Base-by-base conservation (phyloP, 129 eudicot genomes). In the Flaveria brownii region DNA sequence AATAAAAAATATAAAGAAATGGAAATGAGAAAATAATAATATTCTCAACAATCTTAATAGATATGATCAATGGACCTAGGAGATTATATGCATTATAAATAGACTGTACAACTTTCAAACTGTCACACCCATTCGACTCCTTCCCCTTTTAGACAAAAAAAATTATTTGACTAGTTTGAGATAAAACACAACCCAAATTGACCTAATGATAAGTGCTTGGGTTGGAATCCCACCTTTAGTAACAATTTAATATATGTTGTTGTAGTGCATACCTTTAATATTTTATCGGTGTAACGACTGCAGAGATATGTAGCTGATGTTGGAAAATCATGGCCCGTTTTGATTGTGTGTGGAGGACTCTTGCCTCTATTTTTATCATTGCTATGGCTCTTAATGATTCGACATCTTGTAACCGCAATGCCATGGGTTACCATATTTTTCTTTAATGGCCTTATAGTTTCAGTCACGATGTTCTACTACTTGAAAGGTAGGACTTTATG, bases 231-330 rank as follows among this genome's bases (percentile, higher is more conserved):
- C 43, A 28, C 23, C 70, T 65, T 41, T 9, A 11, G 17, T 60
- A 41, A 41, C 41, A 36, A 66, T 36, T 47, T 25, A 45, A 0
- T 1, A 12, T 70, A 0, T 20, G 13, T 17, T 13, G 36, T 30
- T 4, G 51, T 72, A 52, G 22, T 41, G 68, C 68, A 33, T 30
- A 64, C 70, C 13, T 33, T 64, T 16, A 64, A 11, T 55, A 20
- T 51, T 66, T 73, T 71, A 1, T 76, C 68, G 76, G 36, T 76
- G 65, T 43, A 64, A 13, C 23, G 23, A 77, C 67, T 77, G 86
- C 89, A 94, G 98, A 94, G 98, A 86, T 94, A 94, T 82, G 86
- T 91, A 69, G 96, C 99, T 57, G 99, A 94, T 82, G 84, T 94
- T 74, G 99, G 96, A 57, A 94, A 91, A 66, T 74, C 99, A 22